Conservation (phyloP, 805 yeast genomes). For the Cyberlindnera petersonii region DNA sequence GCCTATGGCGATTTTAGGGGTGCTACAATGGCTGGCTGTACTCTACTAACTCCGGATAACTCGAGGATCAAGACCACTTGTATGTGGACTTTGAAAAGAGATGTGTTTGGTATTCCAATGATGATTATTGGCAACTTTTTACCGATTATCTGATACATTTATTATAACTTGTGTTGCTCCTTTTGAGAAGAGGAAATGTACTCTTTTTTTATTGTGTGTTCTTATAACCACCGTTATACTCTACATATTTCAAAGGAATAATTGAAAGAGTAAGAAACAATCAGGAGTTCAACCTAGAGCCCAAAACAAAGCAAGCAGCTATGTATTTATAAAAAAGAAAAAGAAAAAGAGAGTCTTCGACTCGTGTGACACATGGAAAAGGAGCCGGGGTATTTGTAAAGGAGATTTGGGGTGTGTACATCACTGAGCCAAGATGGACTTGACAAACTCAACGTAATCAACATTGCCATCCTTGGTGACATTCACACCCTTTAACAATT, state of each 20-base stretch:
- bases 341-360: not conserved
- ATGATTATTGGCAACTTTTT: slow-evolving; percentile 93
- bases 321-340: not conserved
- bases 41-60: slow-evolving; percentile 56
- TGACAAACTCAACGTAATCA: slow-evolving; percentile 92
- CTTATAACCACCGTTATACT: no score
- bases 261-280: no score
- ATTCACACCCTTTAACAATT: slow-evolving; percentile 89
- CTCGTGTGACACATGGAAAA: not conserved
- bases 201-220: no score
- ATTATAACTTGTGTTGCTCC: no score
- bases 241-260: no score
- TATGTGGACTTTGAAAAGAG: slow-evolving; percentile 90
- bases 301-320: not conserved
- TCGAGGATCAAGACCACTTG: slow-evolving; percentile 69
- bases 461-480: slow-evolving; percentile 92
- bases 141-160: slow-evolving; percentile 64
- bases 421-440: slow-evolving; percentile 86
- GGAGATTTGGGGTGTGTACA: not conserved
- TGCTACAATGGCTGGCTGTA: slow-evolving; percentile 83
- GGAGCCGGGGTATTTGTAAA: not conserved
- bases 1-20: slow-evolving; percentile 92
- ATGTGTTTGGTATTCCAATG: slow-evolving; percentile 95
- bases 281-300: not conserved
- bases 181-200: no score